Evolutionary conservation across 192 early-diverging fungal species (phyloP).

Genomic region (Dimargaris cristalligena): DNA sequence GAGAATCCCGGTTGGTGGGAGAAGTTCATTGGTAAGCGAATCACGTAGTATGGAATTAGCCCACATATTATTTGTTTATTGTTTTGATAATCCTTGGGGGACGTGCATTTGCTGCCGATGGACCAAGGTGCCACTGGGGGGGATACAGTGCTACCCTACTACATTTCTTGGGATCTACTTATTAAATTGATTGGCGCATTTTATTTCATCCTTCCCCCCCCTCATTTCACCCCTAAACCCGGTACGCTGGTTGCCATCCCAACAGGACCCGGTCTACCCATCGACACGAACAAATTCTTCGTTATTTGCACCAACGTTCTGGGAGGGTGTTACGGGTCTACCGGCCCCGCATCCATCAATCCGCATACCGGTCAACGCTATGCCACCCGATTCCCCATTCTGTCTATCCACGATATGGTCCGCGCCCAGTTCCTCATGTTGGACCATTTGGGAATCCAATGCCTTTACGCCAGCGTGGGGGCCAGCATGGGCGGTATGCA

Average conservation of each 20-base stretch:
- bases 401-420: slow-evolving; percentile 94
- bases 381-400: slow-evolving; percentile 76
- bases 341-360: slow-evolving; percentile 73
- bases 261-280: slow-evolving; percentile 71
- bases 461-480: slow-evolving; percentile 78
- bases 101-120: no score
- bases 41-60: no score
- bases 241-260: no score
- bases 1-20: slow-evolving; percentile 88
- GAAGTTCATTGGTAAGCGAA: slow-evolving; percentile 84
- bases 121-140: no score
- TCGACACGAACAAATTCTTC: slow-evolving; percentile 89
- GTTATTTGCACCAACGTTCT: slow-evolving; percentile 94
- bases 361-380: slow-evolving; percentile 57
- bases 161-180: no score
- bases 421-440: slow-evolving; percentile 79
- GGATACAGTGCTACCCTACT: no score
- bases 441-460: slow-evolving; percentile 57
- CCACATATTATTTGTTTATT: no score
- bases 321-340: slow-evolving; percentile 93
- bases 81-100: no score
- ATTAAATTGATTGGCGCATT: no score
- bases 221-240: no score
- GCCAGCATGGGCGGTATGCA: slow-evolving; percentile 95
- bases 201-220: no score